A percentile compares a stretch with the other conserved stretches of the same genome.
Evolutionary conservation across 2,329 filamentous ascomycete species (phyloP).

Genomic region (Claviceps fusiformis): DNA sequence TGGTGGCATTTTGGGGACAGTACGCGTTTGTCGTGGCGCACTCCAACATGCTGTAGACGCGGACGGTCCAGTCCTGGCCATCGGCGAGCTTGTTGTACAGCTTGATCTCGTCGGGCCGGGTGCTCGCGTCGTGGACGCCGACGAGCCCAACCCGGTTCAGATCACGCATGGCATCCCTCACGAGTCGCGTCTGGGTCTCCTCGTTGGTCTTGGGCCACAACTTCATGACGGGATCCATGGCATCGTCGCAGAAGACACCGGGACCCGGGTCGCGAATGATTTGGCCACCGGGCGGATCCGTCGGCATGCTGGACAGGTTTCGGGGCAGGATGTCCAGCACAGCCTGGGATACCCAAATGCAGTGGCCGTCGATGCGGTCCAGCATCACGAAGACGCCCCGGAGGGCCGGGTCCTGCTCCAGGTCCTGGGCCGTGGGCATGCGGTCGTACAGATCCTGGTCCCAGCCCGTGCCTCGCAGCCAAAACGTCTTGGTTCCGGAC

Average conservation of each 20-base stretch:
- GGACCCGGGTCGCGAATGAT: slow-evolving; percentile 45
- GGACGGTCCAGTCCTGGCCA: slow-evolving; percentile 40
- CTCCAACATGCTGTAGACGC: slow-evolving; percentile 57
- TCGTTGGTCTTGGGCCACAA: slow-evolving; percentile 43
- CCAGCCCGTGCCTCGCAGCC: slow-evolving; percentile 58
- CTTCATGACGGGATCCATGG: slow-evolving; percentile 47
- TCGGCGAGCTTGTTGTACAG: slow-evolving; percentile 39
- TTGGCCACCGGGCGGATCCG: slow-evolving; percentile 46
- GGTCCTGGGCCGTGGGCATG: slow-evolving; percentile 50
- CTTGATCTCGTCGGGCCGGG: slow-evolving; percentile 37
- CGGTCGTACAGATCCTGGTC: slow-evolving; percentile 51
- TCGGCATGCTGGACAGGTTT: slow-evolving; percentile 24
- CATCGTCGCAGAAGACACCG: slow-evolving; percentile 63
- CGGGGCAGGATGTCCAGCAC: slow-evolving; percentile 47
- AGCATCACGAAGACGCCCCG: slow-evolving; percentile 51
- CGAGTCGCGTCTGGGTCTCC: slow-evolving; percentile 37
- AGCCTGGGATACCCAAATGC: slow-evolving; percentile 53
- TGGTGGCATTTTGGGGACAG: slow-evolving; percentile 35
- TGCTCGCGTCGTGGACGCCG: slow-evolving; percentile 56
- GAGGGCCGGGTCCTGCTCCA: slow-evolving; percentile 38
- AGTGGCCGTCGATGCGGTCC: slow-evolving; percentile 57
- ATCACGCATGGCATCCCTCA: slow-evolving; percentile 46
- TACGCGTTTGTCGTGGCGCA: slow-evolving; percentile 51
- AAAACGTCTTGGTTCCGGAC: slow-evolving; percentile 39
- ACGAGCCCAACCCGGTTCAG: slow-evolving; percentile 53